Conservation (phyloP, 2,329 filamentous ascomycete species). For the Plectosphaerella cucumerina region DNA sequence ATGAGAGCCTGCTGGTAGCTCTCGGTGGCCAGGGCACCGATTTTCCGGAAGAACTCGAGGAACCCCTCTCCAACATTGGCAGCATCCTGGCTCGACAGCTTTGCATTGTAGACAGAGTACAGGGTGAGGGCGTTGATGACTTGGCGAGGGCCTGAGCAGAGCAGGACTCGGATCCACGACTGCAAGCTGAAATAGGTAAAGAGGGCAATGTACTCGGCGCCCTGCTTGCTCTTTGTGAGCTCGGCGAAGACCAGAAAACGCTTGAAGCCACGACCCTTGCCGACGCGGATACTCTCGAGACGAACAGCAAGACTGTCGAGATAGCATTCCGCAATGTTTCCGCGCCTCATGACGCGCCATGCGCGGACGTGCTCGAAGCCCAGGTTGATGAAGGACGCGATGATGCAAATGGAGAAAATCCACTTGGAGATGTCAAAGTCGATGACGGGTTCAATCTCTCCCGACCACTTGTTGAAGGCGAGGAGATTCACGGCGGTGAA, state of each 20-base stretch:
- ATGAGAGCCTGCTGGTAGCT: constrained; percentile 79
- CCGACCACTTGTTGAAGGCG: constrained; percentile 84
- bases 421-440: constrained; percentile 78
- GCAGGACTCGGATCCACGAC: constrained; percentile 78
- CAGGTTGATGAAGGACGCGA: constrained; percentile 81
- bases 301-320: constrained; percentile 83
- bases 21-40: constrained; percentile 66
- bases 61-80: constrained; percentile 36
- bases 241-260: constrained; percentile 91
- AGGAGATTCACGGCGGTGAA: constrained; percentile 92
- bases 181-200: constrained; percentile 83
- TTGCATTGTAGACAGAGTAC: constrained; percentile 74
- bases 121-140: constrained; percentile 87
- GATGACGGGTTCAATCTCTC: constrained; percentile 74
- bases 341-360: constrained; percentile 73
- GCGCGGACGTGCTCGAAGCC: constrained; percentile 77
- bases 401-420: constrained; percentile 92
- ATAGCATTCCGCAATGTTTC: constrained; percentile 87
- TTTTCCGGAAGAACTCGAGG: constrained; percentile 77
- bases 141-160: constrained; percentile 90
- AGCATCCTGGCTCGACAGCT: constrained; percentile 60
- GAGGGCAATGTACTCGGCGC: constrained; percentile 82
- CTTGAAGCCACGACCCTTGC: constrained; percentile 73
- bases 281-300: constrained; percentile 76
- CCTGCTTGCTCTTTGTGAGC: constrained; percentile 86